These are phyloP conservation scores for Oryza longistaminata DNA, from an alignment of 176 grass and related monocot genomes.

Conservation along the genomic window DNA sequence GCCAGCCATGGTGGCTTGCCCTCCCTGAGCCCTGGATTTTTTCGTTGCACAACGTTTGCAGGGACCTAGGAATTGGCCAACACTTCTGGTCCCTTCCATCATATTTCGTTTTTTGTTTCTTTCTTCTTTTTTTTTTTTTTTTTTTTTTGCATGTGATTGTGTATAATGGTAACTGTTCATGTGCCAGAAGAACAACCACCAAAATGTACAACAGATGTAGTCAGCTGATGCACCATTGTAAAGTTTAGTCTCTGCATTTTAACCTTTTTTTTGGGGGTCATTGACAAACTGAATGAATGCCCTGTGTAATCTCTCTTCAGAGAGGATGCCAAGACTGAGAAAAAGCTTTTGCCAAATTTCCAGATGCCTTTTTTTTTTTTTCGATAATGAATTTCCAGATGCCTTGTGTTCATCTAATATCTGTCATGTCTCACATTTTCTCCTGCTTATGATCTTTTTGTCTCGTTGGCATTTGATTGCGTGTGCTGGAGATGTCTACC, in stretches of 20 bases:
- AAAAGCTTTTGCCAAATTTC: background rate
- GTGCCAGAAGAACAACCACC: slow-evolving; percentile 11
- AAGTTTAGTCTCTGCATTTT: slow-evolving; percentile 37
- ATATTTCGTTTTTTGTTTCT: background rate
- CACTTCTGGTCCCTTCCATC: slow-evolving; percentile 45
- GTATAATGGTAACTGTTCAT: slow-evolving; percentile 43
- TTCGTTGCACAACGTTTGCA: slow-evolving; percentile 65
- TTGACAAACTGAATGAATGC: slow-evolving; percentile 4
- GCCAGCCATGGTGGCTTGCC: background rate
- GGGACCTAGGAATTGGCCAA: slow-evolving; percentile 32
- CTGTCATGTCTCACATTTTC: too few relatives aligned
- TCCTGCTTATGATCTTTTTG: too few relatives aligned
- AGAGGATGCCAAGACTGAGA: background rate
- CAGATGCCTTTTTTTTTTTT: background rate
- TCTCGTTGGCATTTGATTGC: too few relatives aligned
- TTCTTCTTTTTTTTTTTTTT: background rate
- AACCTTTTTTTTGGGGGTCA: slow-evolving; percentile 36
- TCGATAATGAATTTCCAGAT: background rate
- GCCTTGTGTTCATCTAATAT: too few relatives aligned
- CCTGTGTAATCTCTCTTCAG: slow-evolving; percentile 29
- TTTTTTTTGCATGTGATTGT: slow-evolving; percentile 64
- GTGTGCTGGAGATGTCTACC: too few relatives aligned
- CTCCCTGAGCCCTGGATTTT: slow-evolving; percentile 56
- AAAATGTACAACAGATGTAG: slow-evolving; percentile 38
- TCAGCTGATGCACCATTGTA: slow-evolving; percentile 42